Evolutionary conservation across 306 rosid genomes (phyloP), one percentile per base, ranked within the genome.

Genomic region (Castanopsis chinensis): DNA sequence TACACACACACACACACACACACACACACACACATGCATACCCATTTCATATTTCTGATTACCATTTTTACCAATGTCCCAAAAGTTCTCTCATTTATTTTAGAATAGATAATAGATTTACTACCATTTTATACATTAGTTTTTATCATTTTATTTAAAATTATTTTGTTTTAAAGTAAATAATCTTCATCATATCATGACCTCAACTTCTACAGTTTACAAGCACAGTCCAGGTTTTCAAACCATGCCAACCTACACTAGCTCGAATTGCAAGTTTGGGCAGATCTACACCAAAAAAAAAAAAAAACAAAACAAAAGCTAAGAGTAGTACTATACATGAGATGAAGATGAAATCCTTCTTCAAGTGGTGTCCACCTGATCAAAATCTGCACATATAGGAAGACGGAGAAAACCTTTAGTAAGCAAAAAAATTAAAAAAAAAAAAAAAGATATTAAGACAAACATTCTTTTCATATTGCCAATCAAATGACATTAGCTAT

Each of bases 261-360:
- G 78, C 77, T 76, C 81, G 56, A 68, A 73, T 82, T 73, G 76
- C 78, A 61, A 21, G 56, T 27, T 20, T 13, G 18, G 73, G 79
- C 74, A 78, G 15, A 65, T 12, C 49, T 51, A 75, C 49, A 43
- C 45, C 27, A 25, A 25, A 25, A 41, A 41, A 2, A 41, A 41
- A 9, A 41, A 11, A 41, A 9, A 9, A 28, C 55, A 37, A 78
- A 41, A 83, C 79, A 45, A 73, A 37, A 74, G 43, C 72, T 54
- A 69, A 45, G 52, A 58, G 78, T 17, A 83, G 84, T 61, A 70
- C 23, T 89, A 78, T 92, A 95, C 97, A 85, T 64, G 79, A 93
- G 87, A 87, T 95, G 97, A 32, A 95, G 86, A 79, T 76, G 79
- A 80, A 91, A 89, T 76, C 98, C 99, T 89, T 92, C 98, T 82